phyloP scores from a whole-genome alignment of 768 basidiomycete species.

The Cyathus striatus region DNA sequence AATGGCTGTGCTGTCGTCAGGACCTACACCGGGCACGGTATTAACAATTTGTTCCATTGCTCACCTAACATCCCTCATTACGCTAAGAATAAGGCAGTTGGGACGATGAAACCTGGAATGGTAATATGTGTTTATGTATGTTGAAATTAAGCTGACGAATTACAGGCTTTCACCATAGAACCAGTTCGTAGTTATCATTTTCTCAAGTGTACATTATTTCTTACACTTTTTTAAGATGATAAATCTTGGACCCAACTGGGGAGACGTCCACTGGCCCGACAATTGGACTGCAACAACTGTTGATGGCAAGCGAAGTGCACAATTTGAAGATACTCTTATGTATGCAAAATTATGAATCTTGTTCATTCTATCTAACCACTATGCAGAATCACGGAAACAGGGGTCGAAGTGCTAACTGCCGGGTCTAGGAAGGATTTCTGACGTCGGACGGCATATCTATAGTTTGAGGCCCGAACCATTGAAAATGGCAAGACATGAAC shows the following conservation, averaged over 20 bases:
- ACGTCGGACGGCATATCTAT: slow-evolving; percentile 1
- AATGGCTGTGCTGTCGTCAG: slow-evolving; percentile 89
- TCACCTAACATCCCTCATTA: slow-evolving; percentile 92
- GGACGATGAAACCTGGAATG: slow-evolving; percentile 93
- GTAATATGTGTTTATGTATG: slow-evolving; percentile 32
- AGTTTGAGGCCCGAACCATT: background rate
- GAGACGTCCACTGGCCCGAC: slow-evolving; percentile 84
- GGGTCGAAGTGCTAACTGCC: slow-evolving; percentile 83
- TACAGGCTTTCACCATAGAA: slow-evolving; percentile 69
- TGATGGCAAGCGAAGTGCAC: slow-evolving; percentile 89
- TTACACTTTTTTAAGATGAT: slow-evolving; percentile 94
- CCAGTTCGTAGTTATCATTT: slow-evolving; percentile 38
- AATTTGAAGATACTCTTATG: slow-evolving; percentile 97
- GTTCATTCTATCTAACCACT: slow-evolving; percentile 2
- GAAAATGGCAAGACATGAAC: no score
- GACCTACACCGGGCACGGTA: slow-evolving; percentile 88
- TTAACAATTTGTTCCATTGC: slow-evolving; percentile 82
- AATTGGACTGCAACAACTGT: slow-evolving; percentile 95
- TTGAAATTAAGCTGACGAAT: slow-evolving; percentile 3
- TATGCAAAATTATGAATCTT: slow-evolving; percentile 33
- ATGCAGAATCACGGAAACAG: slow-evolving; percentile 84
- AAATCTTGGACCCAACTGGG: slow-evolving; percentile 78
- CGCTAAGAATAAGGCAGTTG: slow-evolving; percentile 89
- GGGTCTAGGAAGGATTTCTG: slow-evolving; percentile 15
- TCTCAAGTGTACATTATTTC: slow-evolving; percentile 2